Evolutionary conservation across 495 filamentous ascomycete species (phyloP).

Genomic region (Tirmania nivea): DNA sequence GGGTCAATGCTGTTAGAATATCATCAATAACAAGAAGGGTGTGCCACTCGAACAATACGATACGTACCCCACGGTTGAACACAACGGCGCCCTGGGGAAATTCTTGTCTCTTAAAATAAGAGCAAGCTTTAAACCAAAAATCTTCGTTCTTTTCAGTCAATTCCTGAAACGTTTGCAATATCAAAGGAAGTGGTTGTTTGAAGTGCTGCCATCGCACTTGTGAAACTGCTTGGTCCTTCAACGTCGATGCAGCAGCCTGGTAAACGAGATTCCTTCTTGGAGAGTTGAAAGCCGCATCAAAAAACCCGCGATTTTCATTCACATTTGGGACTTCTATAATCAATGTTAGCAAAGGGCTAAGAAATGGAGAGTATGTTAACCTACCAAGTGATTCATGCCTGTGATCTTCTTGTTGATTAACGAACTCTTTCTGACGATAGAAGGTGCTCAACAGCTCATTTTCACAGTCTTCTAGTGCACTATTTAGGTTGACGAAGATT

Average conservation of each 20-base stretch:
- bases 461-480: conserved; percentile 79
- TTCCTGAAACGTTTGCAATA: conserved; percentile 79
- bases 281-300: conserved; percentile 43
- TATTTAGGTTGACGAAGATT: conserved; percentile 76
- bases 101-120: conserved; percentile 46
- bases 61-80: conserved; percentile 47
- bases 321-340: conserved; percentile 15
- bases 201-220: conserved; percentile 55
- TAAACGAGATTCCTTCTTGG: conserved; percentile 60
- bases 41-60: conserved; percentile 7
- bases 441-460: conserved; percentile 81
- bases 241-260: conserved; percentile 49
- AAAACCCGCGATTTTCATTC: conserved; percentile 8
- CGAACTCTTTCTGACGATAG: conserved; percentile 27
- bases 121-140: conserved; percentile 67
- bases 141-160: conserved; percentile 68
- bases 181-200: conserved; percentile 69
- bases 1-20: neutral
- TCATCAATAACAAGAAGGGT: no score
- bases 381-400: neutral
- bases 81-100: conserved; percentile 48
- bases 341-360: conserved; percentile 4
- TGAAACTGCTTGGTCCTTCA: conserved; percentile 35
- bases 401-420: neutral
- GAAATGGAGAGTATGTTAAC: neutral